A percentile compares a stretch with the other conserved stretches of the same genome.
Evolutionary conservation across 352 stramenopile genomes (phyloP).

Genomic region (Globisporangium splendens): DNA sequence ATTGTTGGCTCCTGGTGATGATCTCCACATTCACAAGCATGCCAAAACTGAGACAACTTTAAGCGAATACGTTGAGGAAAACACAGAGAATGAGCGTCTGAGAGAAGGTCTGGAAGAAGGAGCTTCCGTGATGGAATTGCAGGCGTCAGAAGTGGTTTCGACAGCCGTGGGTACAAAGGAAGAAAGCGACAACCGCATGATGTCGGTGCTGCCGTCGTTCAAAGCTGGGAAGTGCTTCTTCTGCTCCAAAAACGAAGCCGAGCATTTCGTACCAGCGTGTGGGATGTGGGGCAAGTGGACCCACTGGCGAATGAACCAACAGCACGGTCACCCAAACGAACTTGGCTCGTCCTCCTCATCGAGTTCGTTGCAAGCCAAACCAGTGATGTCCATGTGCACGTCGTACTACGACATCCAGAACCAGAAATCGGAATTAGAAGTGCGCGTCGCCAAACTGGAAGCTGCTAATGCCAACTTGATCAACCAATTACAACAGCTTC

Average conservation of each 20-base stretch:
- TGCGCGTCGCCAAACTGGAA: constrained; percentile 28
- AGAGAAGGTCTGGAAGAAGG: too few relatives aligned
- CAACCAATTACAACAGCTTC: constrained; percentile 19
- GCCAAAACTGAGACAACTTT: constrained; percentile 1
- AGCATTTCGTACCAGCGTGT: constrained; percentile 76
- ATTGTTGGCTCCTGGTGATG: too few relatives aligned
- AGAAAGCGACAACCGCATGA: constrained; percentile 33
- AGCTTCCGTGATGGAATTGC: not conserved
- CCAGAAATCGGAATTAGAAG: constrained; percentile 52
- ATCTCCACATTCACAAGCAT: too few relatives aligned
- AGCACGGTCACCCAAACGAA: constrained; percentile 34
- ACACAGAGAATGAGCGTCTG: too few relatives aligned
- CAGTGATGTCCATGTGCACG: constrained; percentile 68
- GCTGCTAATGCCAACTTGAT: constrained; percentile 23
- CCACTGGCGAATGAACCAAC: constrained; percentile 81
- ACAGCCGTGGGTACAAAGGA: not conserved
- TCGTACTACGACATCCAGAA: constrained; percentile 85
- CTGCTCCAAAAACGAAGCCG: constrained; percentile 77
- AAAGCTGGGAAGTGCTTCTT: constrained; percentile 84
- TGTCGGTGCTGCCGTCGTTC: constrained; percentile 78
- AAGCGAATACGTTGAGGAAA: constrained; percentile 4
- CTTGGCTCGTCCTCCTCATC: constrained; percentile 14
- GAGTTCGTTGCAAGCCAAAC: constrained; percentile 20
- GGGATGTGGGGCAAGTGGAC: constrained; percentile 86
- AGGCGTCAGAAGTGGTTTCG: not conserved